Percentiles rank a stretch among this genome's conserved stretches.
Conservation (phyloP, 1,139 yeast species). For the Magnusiomyces clavatus region DNA sequence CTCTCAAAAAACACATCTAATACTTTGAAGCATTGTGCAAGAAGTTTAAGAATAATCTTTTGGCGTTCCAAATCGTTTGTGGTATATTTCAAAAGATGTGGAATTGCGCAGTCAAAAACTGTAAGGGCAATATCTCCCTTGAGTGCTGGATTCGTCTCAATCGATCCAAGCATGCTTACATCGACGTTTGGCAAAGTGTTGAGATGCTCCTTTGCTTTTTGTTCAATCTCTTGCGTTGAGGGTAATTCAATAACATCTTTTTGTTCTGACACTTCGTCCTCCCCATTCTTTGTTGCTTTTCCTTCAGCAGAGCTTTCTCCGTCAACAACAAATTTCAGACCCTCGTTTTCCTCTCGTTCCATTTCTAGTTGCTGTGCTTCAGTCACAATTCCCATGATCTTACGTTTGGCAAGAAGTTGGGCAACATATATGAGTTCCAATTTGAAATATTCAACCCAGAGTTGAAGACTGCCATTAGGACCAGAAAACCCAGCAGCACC, state of each 20-base stretch:
- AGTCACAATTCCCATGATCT: slow-evolving; percentile 68
- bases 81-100: slow-evolving; percentile 10
- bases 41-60: slow-evolving; percentile 5
- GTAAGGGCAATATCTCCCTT: slow-evolving; percentile 84
- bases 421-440: slow-evolving; percentile 83
- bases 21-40: too few relatives aligned
- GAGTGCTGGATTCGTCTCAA: slow-evolving; percentile 82
- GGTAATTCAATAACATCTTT: slow-evolving; percentile 36
- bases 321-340: slow-evolving; percentile 20
- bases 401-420: slow-evolving; percentile 74
- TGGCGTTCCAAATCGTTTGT: slow-evolving; percentile 8
- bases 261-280: slow-evolving; percentile 17
- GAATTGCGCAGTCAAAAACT: slow-evolving; percentile 59
- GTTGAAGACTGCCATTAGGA: slow-evolving; percentile 48
- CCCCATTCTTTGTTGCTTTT: not conserved
- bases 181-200: slow-evolving; percentile 80
- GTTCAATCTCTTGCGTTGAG: slow-evolving; percentile 41
- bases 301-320: slow-evolving; percentile 27
- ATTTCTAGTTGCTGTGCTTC: slow-evolving; percentile 58
- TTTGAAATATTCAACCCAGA: slow-evolving; percentile 84
- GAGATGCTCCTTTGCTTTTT: slow-evolving; percentile 53
- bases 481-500: too few relatives aligned
- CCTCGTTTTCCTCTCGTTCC: slow-evolving; percentile 32
- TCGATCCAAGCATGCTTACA: slow-evolving; percentile 75
- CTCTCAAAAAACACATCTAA: too few relatives aligned